These are phyloP conservation scores for Eutrema japonicum DNA, from an alignment of 345 rosid species.

Conservation along the genomic window DNA sequence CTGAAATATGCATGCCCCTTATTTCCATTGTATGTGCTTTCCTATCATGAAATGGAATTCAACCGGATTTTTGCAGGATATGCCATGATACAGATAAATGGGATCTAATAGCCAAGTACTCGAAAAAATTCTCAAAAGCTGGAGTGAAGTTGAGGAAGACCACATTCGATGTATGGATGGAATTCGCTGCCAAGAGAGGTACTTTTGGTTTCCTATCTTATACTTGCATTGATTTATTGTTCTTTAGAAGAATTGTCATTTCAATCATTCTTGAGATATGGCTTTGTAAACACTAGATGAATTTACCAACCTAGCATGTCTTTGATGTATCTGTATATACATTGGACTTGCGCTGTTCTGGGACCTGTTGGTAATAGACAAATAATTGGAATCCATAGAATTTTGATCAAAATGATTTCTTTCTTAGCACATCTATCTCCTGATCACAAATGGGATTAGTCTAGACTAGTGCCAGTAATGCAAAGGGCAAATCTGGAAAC, in stretches of 20 bases:
- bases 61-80: slow-evolving; percentile 57
- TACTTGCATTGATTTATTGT: not conserved
- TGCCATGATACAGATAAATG: slow-evolving; percentile 67
- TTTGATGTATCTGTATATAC: not conserved
- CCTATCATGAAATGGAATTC: slow-evolving; percentile 18
- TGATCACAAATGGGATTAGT: slow-evolving; percentile 3
- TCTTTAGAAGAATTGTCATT: not conserved
- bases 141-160: slow-evolving; percentile 70
- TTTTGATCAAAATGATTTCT: too few species aligned
- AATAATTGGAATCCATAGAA: not conserved
- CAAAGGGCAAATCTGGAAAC: not conserved
- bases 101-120: slow-evolving; percentile 66
- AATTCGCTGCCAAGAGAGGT: slow-evolving; percentile 80
- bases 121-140: slow-evolving; percentile 62
- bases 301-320: slow-evolving; percentile 1
- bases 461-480: slow-evolving; percentile 1
- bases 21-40: not conserved
- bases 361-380: not conserved
- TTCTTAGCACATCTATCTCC: not conserved
- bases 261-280: not conserved
- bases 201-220: not conserved
- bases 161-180: slow-evolving; percentile 83
- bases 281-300: not conserved
- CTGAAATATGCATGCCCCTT: not conserved
- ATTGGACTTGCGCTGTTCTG: not conserved